A percentile compares a stretch with the other conserved stretches of the same genome.
phyloP scores from a whole-genome alignment of 495 filamentous ascomycete genomes.

The Margaritispora aquatica region DNA sequence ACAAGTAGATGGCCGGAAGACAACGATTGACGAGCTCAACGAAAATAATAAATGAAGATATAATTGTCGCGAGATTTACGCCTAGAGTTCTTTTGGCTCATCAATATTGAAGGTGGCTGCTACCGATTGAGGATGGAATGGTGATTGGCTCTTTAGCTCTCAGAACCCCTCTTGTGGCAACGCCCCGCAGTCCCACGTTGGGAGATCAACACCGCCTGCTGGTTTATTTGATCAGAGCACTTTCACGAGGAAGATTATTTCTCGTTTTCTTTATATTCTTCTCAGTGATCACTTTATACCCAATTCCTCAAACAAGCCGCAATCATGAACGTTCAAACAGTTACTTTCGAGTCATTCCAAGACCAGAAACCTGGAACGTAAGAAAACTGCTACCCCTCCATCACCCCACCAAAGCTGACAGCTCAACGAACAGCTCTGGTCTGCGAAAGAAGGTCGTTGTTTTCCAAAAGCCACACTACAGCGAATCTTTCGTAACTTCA shows the following conservation, averaged over 20 bases:
- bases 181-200: slow-evolving; percentile 4
- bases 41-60: slow-evolving; percentile 8
- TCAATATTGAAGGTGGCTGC: neutral
- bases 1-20: slow-evolving; percentile 3
- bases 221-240: slow-evolving; percentile 4
- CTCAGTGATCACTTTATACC: neutral
- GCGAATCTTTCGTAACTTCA: slow-evolving; percentile 89
- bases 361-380: slow-evolving; percentile 99
- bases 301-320: neutral
- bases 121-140: neutral
- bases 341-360: slow-evolving; percentile 71
- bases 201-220: slow-evolving; percentile 20
- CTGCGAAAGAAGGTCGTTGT: slow-evolving; percentile 98
- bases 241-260: slow-evolving; percentile 9
- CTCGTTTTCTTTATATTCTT: slow-evolving; percentile 14
- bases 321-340: slow-evolving; percentile 55
- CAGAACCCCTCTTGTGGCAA: slow-evolving; percentile 7
- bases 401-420: slow-evolving; percentile 26
- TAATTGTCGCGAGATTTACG: slow-evolving; percentile 7
- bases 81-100: neutral
- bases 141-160: slow-evolving; percentile 8
- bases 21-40: neutral
- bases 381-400: slow-evolving; percentile 35
- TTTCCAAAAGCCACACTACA: slow-evolving; percentile 93
- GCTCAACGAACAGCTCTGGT: slow-evolving; percentile 63